Percentiles rank a stretch among this genome's conserved stretches.
phyloP scores from a whole-genome alignment of 73 alveolate species.

The Stentor roeselii region DNA sequence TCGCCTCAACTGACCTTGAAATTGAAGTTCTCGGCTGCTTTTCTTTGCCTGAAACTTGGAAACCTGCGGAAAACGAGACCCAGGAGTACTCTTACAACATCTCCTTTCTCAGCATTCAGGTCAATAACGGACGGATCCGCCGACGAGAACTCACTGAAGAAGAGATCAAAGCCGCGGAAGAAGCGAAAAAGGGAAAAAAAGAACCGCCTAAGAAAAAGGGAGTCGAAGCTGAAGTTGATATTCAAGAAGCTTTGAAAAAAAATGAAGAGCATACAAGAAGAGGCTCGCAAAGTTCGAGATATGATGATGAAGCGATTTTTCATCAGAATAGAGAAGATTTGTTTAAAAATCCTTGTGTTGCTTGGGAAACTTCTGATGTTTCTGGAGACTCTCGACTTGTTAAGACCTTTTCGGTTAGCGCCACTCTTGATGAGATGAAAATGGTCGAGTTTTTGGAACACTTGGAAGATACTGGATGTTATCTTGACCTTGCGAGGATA shows the following conservation, averaged over 20 bases:
- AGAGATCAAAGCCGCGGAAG: slow-evolving; percentile 63
- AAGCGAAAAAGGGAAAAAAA: slow-evolving; percentile 34
- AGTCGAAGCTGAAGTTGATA: slow-evolving; percentile 47
- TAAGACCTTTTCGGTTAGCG: background rate
- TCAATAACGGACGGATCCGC: slow-evolving; percentile 41
- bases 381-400: slow-evolving; percentile 19
- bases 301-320: slow-evolving; percentile 35
- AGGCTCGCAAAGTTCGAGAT: background rate
- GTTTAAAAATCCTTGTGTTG: slow-evolving; percentile 35
- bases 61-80: slow-evolving; percentile 40
- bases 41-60: slow-evolving; percentile 60
- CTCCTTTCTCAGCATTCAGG: slow-evolving; percentile 26
- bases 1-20: slow-evolving; percentile 22
- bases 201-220: slow-evolving; percentile 48
- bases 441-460: slow-evolving; percentile 36
- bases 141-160: slow-evolving; percentile 60
- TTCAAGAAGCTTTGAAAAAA: slow-evolving; percentile 28
- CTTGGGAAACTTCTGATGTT: slow-evolving; percentile 6
- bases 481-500: slow-evolving; percentile 40
- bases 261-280: slow-evolving; percentile 38
- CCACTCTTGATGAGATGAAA: slow-evolving; percentile 19
- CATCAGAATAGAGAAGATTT: slow-evolving; percentile 39
- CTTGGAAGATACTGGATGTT: slow-evolving; percentile 28
- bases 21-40: slow-evolving; percentile 46
- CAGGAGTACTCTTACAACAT: slow-evolving; percentile 40